phyloP scores from a whole-genome alignment of 2,329 filamentous ascomycete genomes.

The Allantophomopsis cytisporea region DNA sequence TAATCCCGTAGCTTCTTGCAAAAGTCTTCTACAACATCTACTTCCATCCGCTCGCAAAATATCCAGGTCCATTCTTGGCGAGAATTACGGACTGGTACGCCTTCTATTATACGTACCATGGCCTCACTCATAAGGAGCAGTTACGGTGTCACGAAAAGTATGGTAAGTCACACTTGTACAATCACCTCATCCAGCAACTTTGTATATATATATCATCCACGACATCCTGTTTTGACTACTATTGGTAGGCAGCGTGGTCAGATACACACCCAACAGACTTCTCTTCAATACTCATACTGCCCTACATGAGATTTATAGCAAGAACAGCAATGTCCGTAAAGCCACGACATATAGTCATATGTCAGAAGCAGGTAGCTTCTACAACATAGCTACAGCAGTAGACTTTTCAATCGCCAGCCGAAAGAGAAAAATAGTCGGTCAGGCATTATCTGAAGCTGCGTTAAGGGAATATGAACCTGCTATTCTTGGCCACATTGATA shows the following conservation, averaged over 20 bases:
- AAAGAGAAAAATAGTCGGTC: neutral
- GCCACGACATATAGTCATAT: neutral
- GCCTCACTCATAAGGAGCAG: slow-evolving; percentile 13
- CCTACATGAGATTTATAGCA: slow-evolving; percentile 4
- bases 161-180: slow-evolving; percentile 6
- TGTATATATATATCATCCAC: slow-evolving; percentile 6
- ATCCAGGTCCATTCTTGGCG: slow-evolving; percentile 16
- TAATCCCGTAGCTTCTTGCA: neutral
- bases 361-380: neutral
- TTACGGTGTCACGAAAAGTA: slow-evolving; percentile 16
- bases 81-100: slow-evolving; percentile 9
- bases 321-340: neutral
- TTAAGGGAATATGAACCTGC: neutral
- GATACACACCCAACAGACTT: slow-evolving; percentile 13
- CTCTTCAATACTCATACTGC: slow-evolving; percentile 9
- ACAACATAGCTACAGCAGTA: neutral
- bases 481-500: neutral
- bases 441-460: neutral
- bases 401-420: neutral
- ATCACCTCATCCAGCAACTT: neutral
- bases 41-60: slow-evolving; percentile 17
- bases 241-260: slow-evolving; percentile 10
- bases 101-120: neutral
- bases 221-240: neutral
- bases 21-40: slow-evolving; percentile 35